Conservation (phyloP, 2,329 filamentous ascomycete genomes). For the Dactylellina drechsleri region DNA sequence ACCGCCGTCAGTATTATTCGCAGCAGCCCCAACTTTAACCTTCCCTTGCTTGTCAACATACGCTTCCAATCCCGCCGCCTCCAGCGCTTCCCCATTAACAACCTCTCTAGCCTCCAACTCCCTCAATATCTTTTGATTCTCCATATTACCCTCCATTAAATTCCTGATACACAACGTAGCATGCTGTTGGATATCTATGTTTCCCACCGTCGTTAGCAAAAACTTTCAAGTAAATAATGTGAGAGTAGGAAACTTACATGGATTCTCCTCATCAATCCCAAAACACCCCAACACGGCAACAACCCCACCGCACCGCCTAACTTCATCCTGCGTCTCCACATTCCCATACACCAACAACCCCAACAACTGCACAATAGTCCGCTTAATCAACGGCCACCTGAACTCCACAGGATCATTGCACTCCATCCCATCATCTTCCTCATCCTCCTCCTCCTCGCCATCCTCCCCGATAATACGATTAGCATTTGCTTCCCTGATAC, state of each 20-base stretch:
- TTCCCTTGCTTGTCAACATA: conserved; percentile 59
- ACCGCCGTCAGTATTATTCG: conserved; percentile 7
- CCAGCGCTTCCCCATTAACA: conserved; percentile 58
- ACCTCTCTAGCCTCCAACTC: conserved; percentile 58
- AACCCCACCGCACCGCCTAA: conserved; percentile 57
- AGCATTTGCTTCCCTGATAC: conserved; percentile 27
- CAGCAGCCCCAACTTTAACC: conserved; percentile 54
- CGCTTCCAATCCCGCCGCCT: conserved; percentile 59
- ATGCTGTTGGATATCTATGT: conserved; percentile 58
- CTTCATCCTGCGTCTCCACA: conserved; percentile 57
- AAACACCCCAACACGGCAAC: conserved; percentile 57
- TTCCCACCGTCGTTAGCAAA: not conserved
- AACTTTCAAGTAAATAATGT: not conserved
- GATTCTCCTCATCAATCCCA: conserved; percentile 59
- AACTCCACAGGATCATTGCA: conserved; percentile 59
- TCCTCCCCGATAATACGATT: not conserved
- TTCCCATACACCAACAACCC: conserved; percentile 57
- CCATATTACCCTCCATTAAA: conserved; percentile 57
- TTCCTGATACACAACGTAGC: conserved; percentile 58
- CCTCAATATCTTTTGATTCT: conserved; percentile 57
- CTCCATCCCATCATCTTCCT: conserved; percentile 56
- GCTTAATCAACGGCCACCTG: conserved; percentile 59
- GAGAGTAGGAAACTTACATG: conserved; percentile 55
- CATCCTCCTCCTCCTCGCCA: conserved; percentile 54
- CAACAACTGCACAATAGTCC: conserved; percentile 57